These are phyloP conservation scores for Sporothrix mexicana DNA, from an alignment of 2,329 filamentous ascomycete species.

Conservation along the genomic window DNA sequence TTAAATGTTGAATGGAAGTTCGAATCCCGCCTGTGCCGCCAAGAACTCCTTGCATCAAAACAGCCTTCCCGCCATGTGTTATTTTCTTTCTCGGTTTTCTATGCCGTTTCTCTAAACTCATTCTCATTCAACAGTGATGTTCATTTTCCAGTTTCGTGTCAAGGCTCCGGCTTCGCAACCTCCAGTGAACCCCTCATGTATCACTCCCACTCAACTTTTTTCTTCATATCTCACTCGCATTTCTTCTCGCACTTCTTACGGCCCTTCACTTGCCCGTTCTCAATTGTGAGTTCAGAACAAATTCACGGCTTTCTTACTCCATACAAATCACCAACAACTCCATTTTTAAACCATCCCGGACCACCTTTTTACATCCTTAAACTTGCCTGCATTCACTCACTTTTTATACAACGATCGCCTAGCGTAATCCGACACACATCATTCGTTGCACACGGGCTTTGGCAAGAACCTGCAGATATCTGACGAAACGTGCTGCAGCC, in stretches of 20 bases:
- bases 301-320: too few relatives aligned
- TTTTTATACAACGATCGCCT: not conserved
- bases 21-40: not conserved
- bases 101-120: not conserved
- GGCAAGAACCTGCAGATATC: not conserved
- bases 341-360: too few relatives aligned
- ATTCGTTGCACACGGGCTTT: not conserved
- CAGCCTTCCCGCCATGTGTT: not conserved
- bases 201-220: not conserved
- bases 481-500: slow-evolving; percentile 7
- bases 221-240: not conserved
- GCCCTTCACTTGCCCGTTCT: not conserved
- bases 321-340: too few relatives aligned
- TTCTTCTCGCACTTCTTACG: not conserved
- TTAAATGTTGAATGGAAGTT: too few relatives aligned
- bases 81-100: not conserved
- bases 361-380: not conserved
- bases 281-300: not conserved
- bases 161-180: slow-evolving; percentile 20
- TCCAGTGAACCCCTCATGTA: not conserved
- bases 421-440: not conserved
- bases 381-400: slow-evolving; percentile 5
- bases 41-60: not conserved
- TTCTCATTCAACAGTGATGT: not conserved
- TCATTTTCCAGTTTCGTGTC: not conserved